Base-by-base conservation (phyloP, 495 filamentous ascomycete species). In the Penicillium simplicissimum region DNA sequence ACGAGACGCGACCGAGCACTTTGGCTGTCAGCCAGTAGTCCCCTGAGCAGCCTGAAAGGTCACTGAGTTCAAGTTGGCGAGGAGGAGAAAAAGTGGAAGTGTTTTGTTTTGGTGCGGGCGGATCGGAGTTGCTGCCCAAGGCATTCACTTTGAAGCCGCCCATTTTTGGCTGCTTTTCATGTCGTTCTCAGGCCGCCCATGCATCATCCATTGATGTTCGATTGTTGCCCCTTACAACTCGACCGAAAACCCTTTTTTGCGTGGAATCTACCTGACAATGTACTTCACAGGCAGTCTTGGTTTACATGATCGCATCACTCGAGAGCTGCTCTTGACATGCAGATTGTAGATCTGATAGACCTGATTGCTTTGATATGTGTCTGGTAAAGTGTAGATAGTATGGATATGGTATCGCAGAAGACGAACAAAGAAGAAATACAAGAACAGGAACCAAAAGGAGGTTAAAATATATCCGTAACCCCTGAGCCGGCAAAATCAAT, bases 131-230 rank as follows among this genome's bases (percentile, higher is more conserved):
- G 66, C 61, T 67, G 69, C 69, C 69, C 67, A 63, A 71, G 67
- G 67, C 61, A 62, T 52, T 59, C 57, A 55, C 35, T 47, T 19
- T 19, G 43, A 31, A 31, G 28, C 28, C 2, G 25, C 8, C 42
- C 42, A 42, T 42, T 42, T 45, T 45, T 21, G 42, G 42, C 14
- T 10, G 14, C 9, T 23, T 45, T 15, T 11, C 42, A 45, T 19
- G 42, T 45, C 19, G 42, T 45, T 52, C 31, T 34, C 11, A 52
- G 48, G 48, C 48, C 48, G 14, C 25, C 48, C 33, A 55, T 31
- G 35, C 35, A n/a, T 42, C n/a, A n/a, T 48, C 37, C 42, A 82
- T 47, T 96, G 90, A 91, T 78, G 82, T 57, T 83, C 84, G 21
- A 34, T 25, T 52, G 14, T 7, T 11, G 14, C 25, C 8, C 48